Base-by-base conservation (phyloP, 371 early-diverging fungal genomes). In the Capillidium rhysosporum region DNA sequence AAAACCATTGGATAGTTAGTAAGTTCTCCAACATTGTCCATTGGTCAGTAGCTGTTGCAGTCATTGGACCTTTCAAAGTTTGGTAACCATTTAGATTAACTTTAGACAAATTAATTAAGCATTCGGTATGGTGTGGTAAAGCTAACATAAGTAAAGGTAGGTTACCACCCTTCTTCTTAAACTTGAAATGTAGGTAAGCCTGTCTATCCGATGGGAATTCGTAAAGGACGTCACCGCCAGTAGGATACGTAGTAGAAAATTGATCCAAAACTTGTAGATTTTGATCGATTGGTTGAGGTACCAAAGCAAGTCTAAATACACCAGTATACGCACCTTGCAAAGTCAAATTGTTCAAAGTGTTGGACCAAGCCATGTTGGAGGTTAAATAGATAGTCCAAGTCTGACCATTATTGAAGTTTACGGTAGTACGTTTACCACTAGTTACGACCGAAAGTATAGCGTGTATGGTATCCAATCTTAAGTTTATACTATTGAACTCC, bases 1-100 rank as follows among this genome's bases (percentile, higher is more conserved):
- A 72, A 14, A 68, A 61, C 68, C 69, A 72, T 3, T 41, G 52
- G 0, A 66, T 64, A 47, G 52, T 55, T 39, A 47, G 63, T 24
- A 57, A 57, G 41, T 68, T 58, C 49, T 82, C 77, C 29, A 57
- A 43, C n/a, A 82, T 54, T 5, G 63, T 65, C 77, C 84, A 84
- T 1, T 56, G 55, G 39, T 69, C 62, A 2, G 82, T 79, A 0
- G 65, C 51, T 0, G 82, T 73, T 0, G 79, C 82, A 1, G 65
- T 61, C 76, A 85, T 72, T 24, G 67, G 57, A 0, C 86, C 86
- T 58, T 84, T 84, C 38, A 78, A 63, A 28, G 60, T 20, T 71
- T 66, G 26, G 72, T 77, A 57, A 56, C 61, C 12, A 69, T 49
- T 1, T 34, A 51, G 8, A 72, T 45, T n/a, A 24, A 65, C 59